A percentile compares a stretch with the other conserved stretches of the same genome.
These are phyloP conservation scores for Boletellus emodensis DNA, from an alignment of 768 basidiomycete genomes.

Conservation along the genomic window DNA sequence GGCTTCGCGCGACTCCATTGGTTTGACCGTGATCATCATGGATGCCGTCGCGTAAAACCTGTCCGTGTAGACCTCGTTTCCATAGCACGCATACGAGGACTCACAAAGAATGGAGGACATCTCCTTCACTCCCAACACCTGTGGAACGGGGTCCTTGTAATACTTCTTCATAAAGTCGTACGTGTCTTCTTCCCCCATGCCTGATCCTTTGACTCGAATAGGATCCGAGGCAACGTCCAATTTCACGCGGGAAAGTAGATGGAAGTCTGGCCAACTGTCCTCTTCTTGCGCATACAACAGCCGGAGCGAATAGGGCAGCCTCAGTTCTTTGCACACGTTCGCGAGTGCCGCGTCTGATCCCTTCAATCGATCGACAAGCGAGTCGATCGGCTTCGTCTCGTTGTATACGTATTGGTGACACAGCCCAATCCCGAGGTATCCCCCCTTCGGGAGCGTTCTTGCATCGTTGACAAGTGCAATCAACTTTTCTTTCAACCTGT, in stretches of 20 bases:
- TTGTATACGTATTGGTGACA: slow-evolving; percentile 27
- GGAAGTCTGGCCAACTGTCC: not conserved
- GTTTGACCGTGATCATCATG: slow-evolving; percentile 3
- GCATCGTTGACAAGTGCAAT: slow-evolving; percentile 22
- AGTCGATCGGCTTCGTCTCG: not conserved
- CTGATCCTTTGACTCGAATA: too few species aligned
- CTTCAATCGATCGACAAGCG: slow-evolving; percentile 1
- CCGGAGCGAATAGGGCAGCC: not conserved
- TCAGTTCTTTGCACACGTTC: slow-evolving; percentile 3
- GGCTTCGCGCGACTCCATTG: not conserved
- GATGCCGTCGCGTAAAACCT: not conserved
- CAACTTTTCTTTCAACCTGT: not conserved
- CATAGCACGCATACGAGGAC: not conserved
- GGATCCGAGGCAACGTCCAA: not conserved
- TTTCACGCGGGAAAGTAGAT: not conserved
- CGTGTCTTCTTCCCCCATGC: not conserved
- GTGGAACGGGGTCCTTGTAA: not conserved
- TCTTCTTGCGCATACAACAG: not conserved
- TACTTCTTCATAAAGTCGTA: not conserved
- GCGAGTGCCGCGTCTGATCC: slow-evolving; percentile 1
- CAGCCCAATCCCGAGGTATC: slow-evolving; percentile 35
- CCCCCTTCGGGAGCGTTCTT: slow-evolving; percentile 28
- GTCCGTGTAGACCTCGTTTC: not conserved
- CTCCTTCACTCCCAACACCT: slow-evolving; percentile 1
- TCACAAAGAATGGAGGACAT: not conserved